Evolutionary conservation across 768 basidiomycete genomes (phyloP), one percentile per base, ranked within the genome.

Genomic region (button mushroom (Agaricus bisporus)): DNA sequence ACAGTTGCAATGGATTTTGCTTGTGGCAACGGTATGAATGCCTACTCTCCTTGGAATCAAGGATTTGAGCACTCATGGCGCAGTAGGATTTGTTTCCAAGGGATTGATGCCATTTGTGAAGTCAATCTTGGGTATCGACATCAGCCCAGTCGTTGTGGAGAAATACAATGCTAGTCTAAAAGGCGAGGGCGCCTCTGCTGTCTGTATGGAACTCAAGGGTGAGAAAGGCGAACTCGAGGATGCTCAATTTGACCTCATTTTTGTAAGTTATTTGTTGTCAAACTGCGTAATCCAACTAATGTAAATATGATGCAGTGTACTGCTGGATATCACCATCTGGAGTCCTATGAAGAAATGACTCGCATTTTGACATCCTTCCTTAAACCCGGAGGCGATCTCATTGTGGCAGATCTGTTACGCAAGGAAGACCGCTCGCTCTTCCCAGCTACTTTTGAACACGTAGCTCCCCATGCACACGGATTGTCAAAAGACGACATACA

Each of bases 1-100:
- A 86, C 85, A 6, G 70, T 66, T 3, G 71, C 82, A 18, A 67
- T 89, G 72, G 87, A 88, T 57, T 88, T 75, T 58, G 86, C 86
- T 4, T 88, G 86, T 61, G 85, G 86, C 10, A 79, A 77, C 55
- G 86, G 83, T 81, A 49, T 4, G 25, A n/a, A 12, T n/a, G 6
- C 28, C 3, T 15, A 9, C 20, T 14, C 5, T 6, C 44, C 44
- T 45, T n/a, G 15, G 8, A 17, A 20, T n/a, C 7, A n/a, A 3
- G 15, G 43, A 41, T 26, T 22, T 18, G 22, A 10, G 6, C 14
- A 20, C 26, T 53, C 22, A 49, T 17, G 12, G 36, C 52, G 25
- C 49, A 18, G 38, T 36, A 87, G 87, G 87, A 22, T 63, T 78
- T 18, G 64, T 87, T 14, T 81, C 84, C 6, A 72, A 76, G 53